These are phyloP conservation scores for Crithidia fasciculata DNA, from an alignment of 208 protist genomes.

Conservation along the genomic window DNA sequence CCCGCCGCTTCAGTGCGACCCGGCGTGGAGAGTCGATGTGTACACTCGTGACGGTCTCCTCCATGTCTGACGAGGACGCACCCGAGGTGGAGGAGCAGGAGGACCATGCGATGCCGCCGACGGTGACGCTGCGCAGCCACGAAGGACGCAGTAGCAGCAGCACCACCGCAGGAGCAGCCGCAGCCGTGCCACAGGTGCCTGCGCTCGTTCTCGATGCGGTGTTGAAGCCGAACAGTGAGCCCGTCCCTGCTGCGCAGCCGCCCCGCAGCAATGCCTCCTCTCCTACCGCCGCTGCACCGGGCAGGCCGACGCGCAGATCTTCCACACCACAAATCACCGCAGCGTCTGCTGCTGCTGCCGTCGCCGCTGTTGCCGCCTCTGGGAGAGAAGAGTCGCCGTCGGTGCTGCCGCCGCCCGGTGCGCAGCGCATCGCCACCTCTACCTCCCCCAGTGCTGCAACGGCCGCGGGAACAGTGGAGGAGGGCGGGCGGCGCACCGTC, in stretches of 20 bases:
- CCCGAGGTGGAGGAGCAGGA: constrained; percentile 5
- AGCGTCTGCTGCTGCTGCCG: not conserved
- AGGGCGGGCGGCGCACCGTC: constrained; percentile 18
- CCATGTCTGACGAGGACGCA: constrained; percentile 36
- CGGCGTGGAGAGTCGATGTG: constrained; percentile 39
- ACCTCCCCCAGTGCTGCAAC: not conserved
- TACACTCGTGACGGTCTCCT: constrained; percentile 44
- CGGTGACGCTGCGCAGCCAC: constrained; percentile 14
- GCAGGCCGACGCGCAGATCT: not conserved
- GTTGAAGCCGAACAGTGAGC: constrained; percentile 14
- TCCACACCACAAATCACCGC: not conserved
- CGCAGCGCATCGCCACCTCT: not conserved
- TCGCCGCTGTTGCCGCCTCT: not conserved
- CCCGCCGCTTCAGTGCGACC: constrained; percentile 19
- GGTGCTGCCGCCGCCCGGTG: constrained; percentile 15
- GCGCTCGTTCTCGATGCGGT: constrained; percentile 9
- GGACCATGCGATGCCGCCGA: constrained; percentile 18
- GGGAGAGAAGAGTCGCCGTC: constrained; percentile 22
- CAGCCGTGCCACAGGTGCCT: constrained; percentile 4
- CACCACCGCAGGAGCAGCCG: not conserved
- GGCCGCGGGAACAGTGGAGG: constrained; percentile 1
- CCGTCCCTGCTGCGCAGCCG: not conserved
- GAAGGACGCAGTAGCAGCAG: not conserved
- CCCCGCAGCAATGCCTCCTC: not conserved
- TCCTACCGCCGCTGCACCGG: not conserved